phyloP scores from a whole-genome alignment of 441 rosid genomes.

The Corymbia calophylla region DNA sequence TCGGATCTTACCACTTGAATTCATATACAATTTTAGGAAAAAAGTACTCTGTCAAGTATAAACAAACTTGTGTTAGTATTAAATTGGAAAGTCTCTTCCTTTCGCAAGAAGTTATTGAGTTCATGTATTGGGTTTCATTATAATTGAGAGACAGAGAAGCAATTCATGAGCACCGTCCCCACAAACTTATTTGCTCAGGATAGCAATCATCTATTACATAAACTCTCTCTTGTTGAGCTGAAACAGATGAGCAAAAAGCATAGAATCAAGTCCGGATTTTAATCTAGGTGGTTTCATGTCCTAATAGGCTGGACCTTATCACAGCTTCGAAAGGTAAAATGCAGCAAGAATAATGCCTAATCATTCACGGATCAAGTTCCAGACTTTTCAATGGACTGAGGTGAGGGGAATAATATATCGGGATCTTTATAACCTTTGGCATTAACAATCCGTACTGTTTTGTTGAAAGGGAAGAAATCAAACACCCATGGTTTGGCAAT shows the following conservation, averaged over 20 bases:
- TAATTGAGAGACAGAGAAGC: background rate
- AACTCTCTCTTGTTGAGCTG: background rate
- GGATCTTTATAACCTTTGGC: background rate
- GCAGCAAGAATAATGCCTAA: background rate
- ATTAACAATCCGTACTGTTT: background rate
- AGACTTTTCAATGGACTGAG: background rate
- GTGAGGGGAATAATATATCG: background rate
- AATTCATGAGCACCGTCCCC: background rate
- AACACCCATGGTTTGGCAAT: background rate
- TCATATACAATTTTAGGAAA: background rate
- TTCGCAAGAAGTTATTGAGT: background rate
- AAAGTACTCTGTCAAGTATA: too few species aligned
- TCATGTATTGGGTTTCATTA: background rate
- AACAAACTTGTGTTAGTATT: background rate
- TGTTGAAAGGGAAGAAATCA: background rate
- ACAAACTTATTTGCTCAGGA: background rate
- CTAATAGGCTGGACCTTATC: background rate
- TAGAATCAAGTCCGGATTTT: background rate
- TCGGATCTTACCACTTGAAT: background rate
- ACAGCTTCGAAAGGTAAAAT: background rate
- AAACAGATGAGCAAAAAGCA: background rate
- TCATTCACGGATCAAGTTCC: background rate
- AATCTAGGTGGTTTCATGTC: background rate
- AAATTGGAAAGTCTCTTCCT: background rate
- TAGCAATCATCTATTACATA: background rate